Percentiles rank a stretch among this genome's conserved stretches.
phyloP scores from a whole-genome alignment of 768 basidiomycete species.

The Trametes punicea region DNA sequence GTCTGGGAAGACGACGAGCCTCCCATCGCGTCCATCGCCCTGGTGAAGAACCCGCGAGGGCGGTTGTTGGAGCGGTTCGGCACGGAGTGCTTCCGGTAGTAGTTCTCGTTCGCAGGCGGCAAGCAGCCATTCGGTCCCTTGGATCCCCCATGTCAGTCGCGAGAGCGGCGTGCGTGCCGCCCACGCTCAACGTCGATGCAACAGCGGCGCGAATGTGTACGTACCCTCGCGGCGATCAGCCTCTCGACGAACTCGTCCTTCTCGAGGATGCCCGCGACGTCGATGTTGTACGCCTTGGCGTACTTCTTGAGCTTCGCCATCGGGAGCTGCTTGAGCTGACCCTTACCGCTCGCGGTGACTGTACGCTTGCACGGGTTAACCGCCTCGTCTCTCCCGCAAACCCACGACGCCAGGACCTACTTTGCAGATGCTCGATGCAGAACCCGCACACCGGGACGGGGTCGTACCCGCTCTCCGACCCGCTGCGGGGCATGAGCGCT shows the following conservation, averaged over 20 bases:
- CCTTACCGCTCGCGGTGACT: constrained; percentile 71
- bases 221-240: constrained; percentile 48
- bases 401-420: constrained; percentile 35
- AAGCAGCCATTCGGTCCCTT: constrained; percentile 65
- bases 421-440: constrained; percentile 67
- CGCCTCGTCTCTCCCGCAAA: neutral
- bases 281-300: constrained; percentile 65
- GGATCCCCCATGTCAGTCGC: neutral
- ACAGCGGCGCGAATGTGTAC: neutral
- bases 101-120: constrained; percentile 53
- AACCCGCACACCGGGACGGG: constrained; percentile 63
- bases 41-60: constrained; percentile 45
- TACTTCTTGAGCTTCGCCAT: constrained; percentile 67
- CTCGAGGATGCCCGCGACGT: constrained; percentile 59
- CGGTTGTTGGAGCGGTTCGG: constrained; percentile 38
- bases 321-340: constrained; percentile 52
- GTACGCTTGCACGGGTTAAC: constrained; percentile 3
- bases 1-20: constrained; percentile 26
- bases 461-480: constrained; percentile 56
- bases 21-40: constrained; percentile 34
- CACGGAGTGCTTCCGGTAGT: constrained; percentile 62
- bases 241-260: constrained; percentile 77
- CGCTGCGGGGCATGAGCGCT: constrained; percentile 67
- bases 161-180: neutral
- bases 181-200: neutral